These are phyloP conservation scores for Mariannaea elegans DNA, from an alignment of 2,329 filamentous ascomycete genomes.

Conservation along the genomic window DNA sequence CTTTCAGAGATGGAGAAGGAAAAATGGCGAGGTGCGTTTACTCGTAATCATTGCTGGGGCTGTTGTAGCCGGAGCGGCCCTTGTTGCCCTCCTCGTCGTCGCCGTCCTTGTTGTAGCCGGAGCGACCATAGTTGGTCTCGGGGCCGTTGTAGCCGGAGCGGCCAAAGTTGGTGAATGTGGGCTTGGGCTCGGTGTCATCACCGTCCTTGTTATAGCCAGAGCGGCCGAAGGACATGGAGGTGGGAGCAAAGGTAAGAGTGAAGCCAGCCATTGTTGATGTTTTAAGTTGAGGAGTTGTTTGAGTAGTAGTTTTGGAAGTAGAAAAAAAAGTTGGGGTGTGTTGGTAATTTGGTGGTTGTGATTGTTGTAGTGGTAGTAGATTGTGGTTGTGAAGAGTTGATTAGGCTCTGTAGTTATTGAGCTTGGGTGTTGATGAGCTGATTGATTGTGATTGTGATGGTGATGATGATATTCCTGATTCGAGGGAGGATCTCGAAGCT, in stretches of 20 bases:
- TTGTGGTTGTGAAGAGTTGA: constrained; percentile 3
- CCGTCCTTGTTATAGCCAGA: constrained; percentile 36
- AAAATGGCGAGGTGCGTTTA: constrained; percentile 17
- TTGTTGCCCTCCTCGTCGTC: constrained; percentile 47
- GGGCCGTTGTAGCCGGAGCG: constrained; percentile 56
- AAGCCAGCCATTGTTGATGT: constrained; percentile 43
- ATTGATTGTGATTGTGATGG: not conserved
- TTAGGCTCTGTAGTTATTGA: constrained; percentile 3
- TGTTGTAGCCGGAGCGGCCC: constrained; percentile 56
- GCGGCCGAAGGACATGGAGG: constrained; percentile 37
- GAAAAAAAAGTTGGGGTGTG: not conserved
- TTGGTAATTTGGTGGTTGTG: not conserved
- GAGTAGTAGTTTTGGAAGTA: not conserved
- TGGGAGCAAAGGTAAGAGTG: constrained; percentile 36
- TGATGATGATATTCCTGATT: constrained; percentile 17
- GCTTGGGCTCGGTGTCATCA: constrained; percentile 40
- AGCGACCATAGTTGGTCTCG: constrained; percentile 42
- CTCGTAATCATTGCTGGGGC: constrained; percentile 46
- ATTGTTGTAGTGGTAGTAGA: not conserved
- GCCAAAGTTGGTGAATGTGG: constrained; percentile 45
- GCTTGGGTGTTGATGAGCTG: not conserved
- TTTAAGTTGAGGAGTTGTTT: constrained; percentile 9
- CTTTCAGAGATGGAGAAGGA: not conserved
- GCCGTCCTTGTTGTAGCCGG: constrained; percentile 37
- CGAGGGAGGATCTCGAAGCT: constrained; percentile 11